phyloP scores from a whole-genome alignment of 768 basidiomycete species.

The Phylloporus scabripes region DNA sequence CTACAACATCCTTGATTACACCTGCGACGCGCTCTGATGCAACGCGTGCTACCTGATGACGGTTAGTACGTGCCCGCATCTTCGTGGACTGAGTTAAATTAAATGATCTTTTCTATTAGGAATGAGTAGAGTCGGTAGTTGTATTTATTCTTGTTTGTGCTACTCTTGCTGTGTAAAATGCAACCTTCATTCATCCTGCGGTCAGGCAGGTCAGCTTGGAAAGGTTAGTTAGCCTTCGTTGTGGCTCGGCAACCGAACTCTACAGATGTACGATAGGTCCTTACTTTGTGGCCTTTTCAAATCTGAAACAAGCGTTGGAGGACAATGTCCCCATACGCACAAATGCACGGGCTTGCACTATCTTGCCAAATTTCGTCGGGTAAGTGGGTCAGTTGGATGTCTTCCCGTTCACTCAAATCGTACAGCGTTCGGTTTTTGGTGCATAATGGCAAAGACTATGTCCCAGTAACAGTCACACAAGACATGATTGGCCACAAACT shows the following conservation, averaged over 20 bases:
- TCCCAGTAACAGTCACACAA: slow-evolving; percentile 82
- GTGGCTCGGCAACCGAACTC: no score
- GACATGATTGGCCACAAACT: slow-evolving; percentile 99
- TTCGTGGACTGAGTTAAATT: no score
- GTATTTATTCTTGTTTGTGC: slow-evolving; percentile 3
- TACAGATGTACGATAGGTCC: slow-evolving; percentile 53
- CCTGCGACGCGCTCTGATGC: background rate
- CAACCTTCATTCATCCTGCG: slow-evolving; percentile 53
- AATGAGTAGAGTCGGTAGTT: no score
- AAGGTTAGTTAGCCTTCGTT: slow-evolving; percentile 42
- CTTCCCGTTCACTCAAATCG: background rate
- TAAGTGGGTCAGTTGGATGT: slow-evolving; percentile 32
- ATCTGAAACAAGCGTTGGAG: slow-evolving; percentile 71
- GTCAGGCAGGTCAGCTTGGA: slow-evolving; percentile 80
- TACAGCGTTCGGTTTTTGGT: slow-evolving; percentile 80
- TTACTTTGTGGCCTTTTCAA: slow-evolving; percentile 90
- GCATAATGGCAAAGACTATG: slow-evolving; percentile 89
- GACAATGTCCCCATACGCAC: slow-evolving; percentile 87
- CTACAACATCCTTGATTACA: slow-evolving; percentile 13
- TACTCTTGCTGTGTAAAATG: slow-evolving; percentile 36
- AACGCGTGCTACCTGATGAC: background rate
- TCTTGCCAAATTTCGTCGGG: slow-evolving; percentile 96
- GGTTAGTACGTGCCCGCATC: no score
- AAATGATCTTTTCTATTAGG: no score
- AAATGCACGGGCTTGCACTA: slow-evolving; percentile 82